phyloP scores from a whole-genome alignment of 306 rosid species.

The Pterocarpus santalinus region DNA sequence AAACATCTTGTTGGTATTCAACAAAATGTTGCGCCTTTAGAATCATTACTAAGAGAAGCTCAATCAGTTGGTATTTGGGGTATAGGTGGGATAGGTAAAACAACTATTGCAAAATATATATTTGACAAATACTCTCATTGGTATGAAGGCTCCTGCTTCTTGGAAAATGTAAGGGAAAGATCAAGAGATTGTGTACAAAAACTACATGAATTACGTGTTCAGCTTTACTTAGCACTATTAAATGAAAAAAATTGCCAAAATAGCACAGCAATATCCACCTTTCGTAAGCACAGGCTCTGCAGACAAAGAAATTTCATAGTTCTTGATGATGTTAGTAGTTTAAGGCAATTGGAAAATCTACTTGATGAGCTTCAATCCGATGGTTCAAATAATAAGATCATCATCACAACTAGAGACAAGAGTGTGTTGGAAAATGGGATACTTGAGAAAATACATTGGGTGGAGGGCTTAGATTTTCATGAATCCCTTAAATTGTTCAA shows the following conservation, averaged over 20 bases:
- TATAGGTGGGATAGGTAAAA: constrained; percentile 43
- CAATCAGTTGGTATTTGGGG: constrained; percentile 38
- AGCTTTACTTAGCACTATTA: constrained; percentile 24
- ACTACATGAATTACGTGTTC: not conserved
- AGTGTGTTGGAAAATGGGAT: not conserved
- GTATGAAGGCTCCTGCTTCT: constrained; percentile 29
- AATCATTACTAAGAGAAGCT: not conserved
- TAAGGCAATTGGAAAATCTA: not conserved
- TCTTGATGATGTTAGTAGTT: constrained; percentile 18
- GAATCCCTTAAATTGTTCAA: constrained; percentile 12
- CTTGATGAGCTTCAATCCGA: not conserved
- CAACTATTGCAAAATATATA: constrained; percentile 6
- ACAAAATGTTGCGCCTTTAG: not conserved
- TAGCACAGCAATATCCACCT: not conserved
- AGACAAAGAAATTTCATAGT: constrained; percentile 8
- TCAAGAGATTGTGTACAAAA: not conserved
- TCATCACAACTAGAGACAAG: constrained; percentile 21
- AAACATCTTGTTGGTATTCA: not conserved
- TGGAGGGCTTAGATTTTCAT: not conserved
- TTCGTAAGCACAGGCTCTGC: not conserved
- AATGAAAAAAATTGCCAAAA: not conserved
- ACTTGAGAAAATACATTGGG: not conserved
- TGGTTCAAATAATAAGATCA: not conserved
- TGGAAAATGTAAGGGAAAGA: constrained; percentile 20
- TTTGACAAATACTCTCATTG: not conserved